Base-by-base conservation (phyloP, 805 yeast species). In the Candida rishiriensis region DNA sequence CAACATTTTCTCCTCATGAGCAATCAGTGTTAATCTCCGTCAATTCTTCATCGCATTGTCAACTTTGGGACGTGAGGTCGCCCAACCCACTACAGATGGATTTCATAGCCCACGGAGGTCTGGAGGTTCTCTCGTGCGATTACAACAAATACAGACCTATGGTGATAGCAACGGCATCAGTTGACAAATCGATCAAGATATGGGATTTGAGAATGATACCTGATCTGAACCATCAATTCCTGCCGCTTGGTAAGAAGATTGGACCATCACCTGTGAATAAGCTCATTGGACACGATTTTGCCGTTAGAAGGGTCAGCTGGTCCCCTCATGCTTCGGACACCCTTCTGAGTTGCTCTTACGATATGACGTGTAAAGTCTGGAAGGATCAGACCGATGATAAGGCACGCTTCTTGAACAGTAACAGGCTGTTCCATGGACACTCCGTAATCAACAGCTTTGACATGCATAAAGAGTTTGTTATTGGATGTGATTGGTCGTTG, bases 301-400 rank as follows among this genome's bases (percentile, higher is more conserved):
- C 98, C 0, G 85, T 93, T 10, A 69, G 95, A 47, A 79, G 79
- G 57, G 80, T 90, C 5, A 69, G 76, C 35, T 91, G 97, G 97
- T 85, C 95, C 2, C 97, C 98, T 1, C 97, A 91, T 65, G 70
- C 72, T 37, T 76, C 86, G 3, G 83, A 80, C 44, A 78, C 79
- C 47, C 63, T 93, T 34, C 60, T 90, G 47, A 79, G 88, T 40
- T 78, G 88, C 8, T 84, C 96, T 9, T 91, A 90, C 62, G 99
- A 91, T 61, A 91, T 91, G 97, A 85, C 95, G 0, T 83, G 87
- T 34, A 70, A 89, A 46, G 80, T 91, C 1, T 91, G 98, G 97
- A 66, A 72, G 37, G 96, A 88, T 63, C 70, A 72, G 38, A 78
- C 86, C 6, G 82, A 78, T 48, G 78, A 76, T 41, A 72, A 75